Conservation (phyloP, 768 basidiomycete species). For the Termitomyces heimii region DNA sequence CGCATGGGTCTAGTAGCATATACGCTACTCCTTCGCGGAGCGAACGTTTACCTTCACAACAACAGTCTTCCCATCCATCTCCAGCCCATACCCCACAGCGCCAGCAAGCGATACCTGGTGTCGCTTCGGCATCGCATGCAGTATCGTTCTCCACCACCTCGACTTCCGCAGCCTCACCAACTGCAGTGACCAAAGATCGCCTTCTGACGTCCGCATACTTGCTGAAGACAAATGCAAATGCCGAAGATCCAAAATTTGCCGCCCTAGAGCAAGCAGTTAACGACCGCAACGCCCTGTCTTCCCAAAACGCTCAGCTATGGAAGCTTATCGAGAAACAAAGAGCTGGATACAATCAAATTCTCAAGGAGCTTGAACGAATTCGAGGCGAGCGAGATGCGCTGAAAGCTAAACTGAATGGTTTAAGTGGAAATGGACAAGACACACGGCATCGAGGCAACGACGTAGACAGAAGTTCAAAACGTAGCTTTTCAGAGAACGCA, state of each 20-base stretch:
- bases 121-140: conserved; percentile 10
- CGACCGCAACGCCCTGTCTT: conserved; percentile 75
- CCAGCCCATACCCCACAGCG: conserved; percentile 22
- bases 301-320: conserved; percentile 91
- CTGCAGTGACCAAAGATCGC: conserved; percentile 14
- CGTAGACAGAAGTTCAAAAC: conserved; percentile 16
- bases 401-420: conserved; percentile 38
- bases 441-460: conserved; percentile 22
- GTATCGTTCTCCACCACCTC: conserved; percentile 11
- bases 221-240: conserved; percentile 45
- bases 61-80: conserved; percentile 26
- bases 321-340: conserved; percentile 93
- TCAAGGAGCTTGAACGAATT: conserved; percentile 83
- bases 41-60: conserved; percentile 30
- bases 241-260: conserved; percentile 48
- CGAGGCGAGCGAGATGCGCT: conserved; percentile 73
- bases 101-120: conserved; percentile 4
- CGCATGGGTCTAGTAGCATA: conserved; percentile 13
- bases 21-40: conserved; percentile 25
- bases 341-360: conserved; percentile 68
- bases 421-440: conserved; percentile 20
- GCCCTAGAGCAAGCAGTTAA: conserved; percentile 74
- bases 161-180: conserved; percentile 4
- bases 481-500: conserved; percentile 23
- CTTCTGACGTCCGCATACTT: conserved; percentile 26